Evolutionary conservation across 2,329 filamentous ascomycete genomes (phyloP).

Genomic region (Stemphylium beticola): DNA sequence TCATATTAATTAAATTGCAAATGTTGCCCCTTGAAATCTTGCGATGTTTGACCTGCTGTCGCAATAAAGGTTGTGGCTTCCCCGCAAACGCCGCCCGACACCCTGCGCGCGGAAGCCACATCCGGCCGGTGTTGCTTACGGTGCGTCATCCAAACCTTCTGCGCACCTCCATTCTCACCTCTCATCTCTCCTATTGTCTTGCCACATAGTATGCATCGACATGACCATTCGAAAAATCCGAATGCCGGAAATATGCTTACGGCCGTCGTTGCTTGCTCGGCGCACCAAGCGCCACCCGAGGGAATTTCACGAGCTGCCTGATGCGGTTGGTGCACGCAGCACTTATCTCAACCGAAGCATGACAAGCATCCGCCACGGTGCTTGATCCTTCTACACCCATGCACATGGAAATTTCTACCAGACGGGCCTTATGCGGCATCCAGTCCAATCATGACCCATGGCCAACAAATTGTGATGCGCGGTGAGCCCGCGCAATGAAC

Average conservation of each 20-base stretch:
- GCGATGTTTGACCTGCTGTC: background rate
- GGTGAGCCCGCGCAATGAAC: slow-evolving; percentile 1
- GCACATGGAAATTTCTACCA: background rate
- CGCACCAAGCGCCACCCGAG: background rate
- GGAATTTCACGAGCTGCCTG: slow-evolving; percentile 20
- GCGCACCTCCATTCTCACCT: background rate
- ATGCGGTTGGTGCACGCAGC: slow-evolving; percentile 20
- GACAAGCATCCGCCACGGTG: slow-evolving; percentile 32
- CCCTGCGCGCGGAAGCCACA: background rate
- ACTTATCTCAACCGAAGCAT: slow-evolving; percentile 25
- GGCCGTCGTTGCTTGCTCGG: background rate
- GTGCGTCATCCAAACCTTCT: background rate
- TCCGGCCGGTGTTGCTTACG: background rate
- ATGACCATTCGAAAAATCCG: too few species aligned
- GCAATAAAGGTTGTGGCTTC: background rate
- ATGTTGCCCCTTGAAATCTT: background rate
- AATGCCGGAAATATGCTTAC: background rate
- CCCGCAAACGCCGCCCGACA: background rate
- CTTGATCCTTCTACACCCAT: slow-evolving; percentile 19
- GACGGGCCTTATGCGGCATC: background rate
- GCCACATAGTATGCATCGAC: background rate
- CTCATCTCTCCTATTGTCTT: background rate
- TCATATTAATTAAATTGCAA: background rate
- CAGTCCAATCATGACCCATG: background rate
- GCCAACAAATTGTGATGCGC: background rate